phyloP scores from a whole-genome alignment of 305 asterid genomes.

The Fraxinus angustifolia region DNA sequence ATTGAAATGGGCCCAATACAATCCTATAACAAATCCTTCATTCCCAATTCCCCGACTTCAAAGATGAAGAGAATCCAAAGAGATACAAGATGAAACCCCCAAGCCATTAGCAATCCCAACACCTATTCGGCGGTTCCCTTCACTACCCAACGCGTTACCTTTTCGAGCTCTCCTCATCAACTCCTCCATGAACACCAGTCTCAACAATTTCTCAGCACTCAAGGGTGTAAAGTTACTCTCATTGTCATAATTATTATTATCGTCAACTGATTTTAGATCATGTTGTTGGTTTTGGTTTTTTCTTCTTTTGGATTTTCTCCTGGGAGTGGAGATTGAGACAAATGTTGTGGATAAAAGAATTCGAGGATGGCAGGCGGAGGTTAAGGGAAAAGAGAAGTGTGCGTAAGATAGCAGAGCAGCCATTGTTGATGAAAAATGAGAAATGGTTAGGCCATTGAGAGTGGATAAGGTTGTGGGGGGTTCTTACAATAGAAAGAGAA shows the following conservation, averaged over 20 bases:
- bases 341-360: constrained; percentile 36
- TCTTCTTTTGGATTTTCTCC: constrained; percentile 57
- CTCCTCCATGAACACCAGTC: constrained; percentile 95
- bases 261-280: constrained; percentile 42
- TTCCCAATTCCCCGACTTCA: too few species aligned
- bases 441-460: too few species aligned
- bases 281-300: constrained; percentile 45
- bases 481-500: background rate
- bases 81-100: too few species aligned
- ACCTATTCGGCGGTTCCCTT: too few species aligned
- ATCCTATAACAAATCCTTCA: too few species aligned
- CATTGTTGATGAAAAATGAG: constrained; percentile 22
- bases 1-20: too few species aligned
- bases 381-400: constrained; percentile 39
- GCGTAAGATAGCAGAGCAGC: constrained; percentile 37
- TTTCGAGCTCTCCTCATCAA: constrained; percentile 71
- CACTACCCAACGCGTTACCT: background rate
- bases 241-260: constrained; percentile 30
- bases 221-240: constrained; percentile 49
- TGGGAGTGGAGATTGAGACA: constrained; percentile 52
- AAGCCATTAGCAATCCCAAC: too few species aligned
- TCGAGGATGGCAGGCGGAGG: constrained; percentile 32
- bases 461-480: too few species aligned
- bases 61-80: too few species aligned
- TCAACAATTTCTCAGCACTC: constrained; percentile 74